A percentile compares a stretch with the other conserved stretches of the same genome.
Conservation (phyloP, 371 early-diverging fungal genomes). For the Blakeslea trispora region DNA sequence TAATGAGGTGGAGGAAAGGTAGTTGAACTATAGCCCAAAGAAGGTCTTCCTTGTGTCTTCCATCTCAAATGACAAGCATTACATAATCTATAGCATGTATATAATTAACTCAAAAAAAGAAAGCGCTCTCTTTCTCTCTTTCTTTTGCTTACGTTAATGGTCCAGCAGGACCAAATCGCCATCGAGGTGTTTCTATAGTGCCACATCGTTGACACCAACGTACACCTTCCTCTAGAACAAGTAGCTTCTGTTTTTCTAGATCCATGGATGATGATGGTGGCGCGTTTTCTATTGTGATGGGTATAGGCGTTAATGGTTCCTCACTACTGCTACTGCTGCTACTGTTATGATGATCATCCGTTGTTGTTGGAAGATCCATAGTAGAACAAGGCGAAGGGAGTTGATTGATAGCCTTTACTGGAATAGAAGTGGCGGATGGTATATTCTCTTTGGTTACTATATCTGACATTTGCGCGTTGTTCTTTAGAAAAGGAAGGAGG, state of each 20-base stretch:
- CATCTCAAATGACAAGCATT: slow-evolving; percentile 48
- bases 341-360: neutral
- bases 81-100: slow-evolving; percentile 32
- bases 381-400: neutral
- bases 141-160: slow-evolving; percentile 19
- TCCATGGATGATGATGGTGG: neutral
- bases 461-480: too few relatives aligned
- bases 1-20: slow-evolving; percentile 17
- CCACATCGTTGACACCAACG: slow-evolving; percentile 32
- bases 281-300: slow-evolving; percentile 12
- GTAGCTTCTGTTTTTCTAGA: neutral
- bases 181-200: slow-evolving; percentile 24
- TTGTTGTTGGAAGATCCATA: too few relatives aligned
- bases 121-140: neutral
- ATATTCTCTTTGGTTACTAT: slow-evolving; percentile 1
- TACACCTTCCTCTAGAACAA: neutral
- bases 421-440: slow-evolving; percentile 5
- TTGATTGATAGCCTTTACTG: neutral
- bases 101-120: slow-evolving; percentile 7
- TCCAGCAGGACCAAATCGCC: slow-evolving; percentile 27
- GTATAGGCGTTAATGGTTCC: slow-evolving; percentile 7
- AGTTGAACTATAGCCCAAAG: slow-evolving; percentile 8
- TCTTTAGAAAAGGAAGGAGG: too few relatives aligned
- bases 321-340: slow-evolving; percentile 7
- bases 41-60: slow-evolving; percentile 17